Conservation (phyloP, 2,329 filamentous ascomycete species). For the Aspergillus transmontanensis region DNA sequence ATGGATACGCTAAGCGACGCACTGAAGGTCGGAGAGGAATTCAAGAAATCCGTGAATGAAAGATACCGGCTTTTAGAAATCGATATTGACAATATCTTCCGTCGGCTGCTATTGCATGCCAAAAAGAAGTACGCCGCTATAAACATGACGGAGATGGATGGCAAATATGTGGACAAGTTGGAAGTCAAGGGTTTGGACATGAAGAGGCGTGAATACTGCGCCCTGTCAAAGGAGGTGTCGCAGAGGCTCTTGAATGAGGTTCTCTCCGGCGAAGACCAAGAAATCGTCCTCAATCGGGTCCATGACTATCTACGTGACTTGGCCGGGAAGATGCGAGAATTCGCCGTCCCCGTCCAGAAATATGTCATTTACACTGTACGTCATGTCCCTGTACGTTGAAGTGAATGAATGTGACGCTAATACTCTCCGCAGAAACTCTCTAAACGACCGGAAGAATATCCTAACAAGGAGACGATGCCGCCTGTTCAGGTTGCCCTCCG, state of each 20-base stretch:
- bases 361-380: conserved; percentile 89
- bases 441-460: conserved; percentile 90
- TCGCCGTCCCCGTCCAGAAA: conserved; percentile 73
- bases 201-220: conserved; percentile 95
- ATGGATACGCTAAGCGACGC: conserved; percentile 91
- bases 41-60: conserved; percentile 94
- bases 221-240: conserved; percentile 91
- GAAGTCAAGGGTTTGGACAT: conserved; percentile 99
- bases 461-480: conserved; percentile 92
- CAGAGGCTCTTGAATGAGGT: conserved; percentile 89
- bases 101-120: conserved; percentile 86
- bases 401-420: conserved; percentile 17
- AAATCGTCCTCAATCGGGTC: conserved; percentile 83
- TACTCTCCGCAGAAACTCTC: conserved; percentile 69
- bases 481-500: conserved; percentile 94
- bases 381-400: not conserved
- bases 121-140: conserved; percentile 99
- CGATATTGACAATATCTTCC: conserved; percentile 96
- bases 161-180: conserved; percentile 89
- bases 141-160: conserved; percentile 85
- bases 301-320: conserved; percentile 90
- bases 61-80: conserved; percentile 92
- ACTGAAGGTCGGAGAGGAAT: conserved; percentile 87
- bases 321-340: conserved; percentile 82
- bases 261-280: conserved; percentile 88